Percentiles rank a stretch among this genome's conserved stretches.
Evolutionary conservation across 495 filamentous ascomycete species (phyloP).

Genomic region (Penicillium bovifimosum): DNA sequence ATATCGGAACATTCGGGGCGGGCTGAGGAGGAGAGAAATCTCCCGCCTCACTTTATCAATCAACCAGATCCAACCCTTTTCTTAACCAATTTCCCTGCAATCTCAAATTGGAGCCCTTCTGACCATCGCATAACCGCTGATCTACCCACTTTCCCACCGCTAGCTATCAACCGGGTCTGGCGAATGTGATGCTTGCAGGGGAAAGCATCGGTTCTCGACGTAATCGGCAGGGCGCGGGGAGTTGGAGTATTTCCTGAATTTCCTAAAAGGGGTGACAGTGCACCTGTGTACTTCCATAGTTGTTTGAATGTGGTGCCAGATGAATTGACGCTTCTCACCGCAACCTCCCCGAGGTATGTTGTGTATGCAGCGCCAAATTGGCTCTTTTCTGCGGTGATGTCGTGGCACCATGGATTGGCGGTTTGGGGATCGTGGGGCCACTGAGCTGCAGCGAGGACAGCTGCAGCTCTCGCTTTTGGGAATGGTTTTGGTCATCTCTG

Average conservation of each 20-base stretch:
- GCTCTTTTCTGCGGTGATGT: slow-evolving; percentile 30
- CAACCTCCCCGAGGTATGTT: background rate
- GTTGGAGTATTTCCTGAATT: background rate
- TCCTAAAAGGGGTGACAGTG: background rate
- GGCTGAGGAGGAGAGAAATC: slow-evolving; percentile 4
- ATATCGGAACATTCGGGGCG: slow-evolving; percentile 23
- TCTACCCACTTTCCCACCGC: background rate
- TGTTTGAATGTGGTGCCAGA: background rate
- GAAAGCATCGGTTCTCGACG: slow-evolving; percentile 10
- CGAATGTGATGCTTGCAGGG: slow-evolving; percentile 26
- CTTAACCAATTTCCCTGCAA: background rate
- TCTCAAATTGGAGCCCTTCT: slow-evolving; percentile 3
- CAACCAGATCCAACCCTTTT: slow-evolving; percentile 36
- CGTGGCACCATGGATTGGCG: slow-evolving; percentile 37
- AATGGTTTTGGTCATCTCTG: background rate
- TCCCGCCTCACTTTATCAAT: slow-evolving; percentile 40
- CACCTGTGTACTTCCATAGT: background rate
- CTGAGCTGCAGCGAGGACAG: slow-evolving; percentile 15
- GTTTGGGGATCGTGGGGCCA: slow-evolving; percentile 11
- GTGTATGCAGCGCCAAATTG: slow-evolving; percentile 21
- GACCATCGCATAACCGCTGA: background rate
- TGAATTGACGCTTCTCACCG: slow-evolving; percentile 10
- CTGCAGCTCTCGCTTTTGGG: slow-evolving; percentile 22
- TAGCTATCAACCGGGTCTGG: background rate
- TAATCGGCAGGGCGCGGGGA: background rate